phyloP scores from a whole-genome alignment of 331 rosid genomes.

The Rosa hybrid region DNA sequence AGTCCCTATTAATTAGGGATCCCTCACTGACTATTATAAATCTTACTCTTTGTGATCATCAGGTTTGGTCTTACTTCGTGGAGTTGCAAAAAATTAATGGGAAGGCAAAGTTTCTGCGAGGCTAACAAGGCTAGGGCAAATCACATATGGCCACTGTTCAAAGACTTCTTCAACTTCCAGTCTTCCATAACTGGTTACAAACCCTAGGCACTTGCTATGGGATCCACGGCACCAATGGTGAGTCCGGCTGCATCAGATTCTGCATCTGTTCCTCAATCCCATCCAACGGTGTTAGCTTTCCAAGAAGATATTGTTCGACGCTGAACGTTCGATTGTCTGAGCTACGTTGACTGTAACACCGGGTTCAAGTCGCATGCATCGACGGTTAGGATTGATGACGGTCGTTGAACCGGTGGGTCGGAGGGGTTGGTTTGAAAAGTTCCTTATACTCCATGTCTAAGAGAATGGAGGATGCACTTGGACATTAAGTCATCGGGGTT shows the following conservation, averaged over 20 bases:
- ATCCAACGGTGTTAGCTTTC: conserved; percentile 44
- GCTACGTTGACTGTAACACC: conserved; percentile 55
- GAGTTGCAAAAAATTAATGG: conserved; percentile 28
- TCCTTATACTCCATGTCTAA: not conserved
- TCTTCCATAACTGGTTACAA: conserved; percentile 54
- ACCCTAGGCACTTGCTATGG: conserved; percentile 50
- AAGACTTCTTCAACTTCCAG: conserved; percentile 60
- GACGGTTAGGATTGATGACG: conserved; percentile 34
- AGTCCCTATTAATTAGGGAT: too few species aligned
- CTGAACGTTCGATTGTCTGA: conserved; percentile 12
- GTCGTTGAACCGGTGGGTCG: conserved; percentile 28
- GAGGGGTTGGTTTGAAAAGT: conserved; percentile 41
- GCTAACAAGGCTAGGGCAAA: conserved; percentile 21
- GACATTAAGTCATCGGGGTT: not conserved
- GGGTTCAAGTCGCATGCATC: conserved; percentile 56
- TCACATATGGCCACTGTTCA: conserved; percentile 40
- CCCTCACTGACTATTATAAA: too few species aligned
- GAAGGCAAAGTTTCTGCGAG: conserved; percentile 38
- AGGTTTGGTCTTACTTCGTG: too few species aligned
- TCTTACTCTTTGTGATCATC: too few species aligned
- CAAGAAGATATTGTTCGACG: conserved; percentile 48
- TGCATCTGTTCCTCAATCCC: conserved; percentile 62
- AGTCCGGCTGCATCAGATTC: conserved; percentile 45
- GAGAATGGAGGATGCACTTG: conserved; percentile 48
- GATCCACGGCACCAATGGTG: conserved; percentile 47